Base-by-base conservation (phyloP, 345 rosid genomes). In the Syzygium aromaticum region DNA sequence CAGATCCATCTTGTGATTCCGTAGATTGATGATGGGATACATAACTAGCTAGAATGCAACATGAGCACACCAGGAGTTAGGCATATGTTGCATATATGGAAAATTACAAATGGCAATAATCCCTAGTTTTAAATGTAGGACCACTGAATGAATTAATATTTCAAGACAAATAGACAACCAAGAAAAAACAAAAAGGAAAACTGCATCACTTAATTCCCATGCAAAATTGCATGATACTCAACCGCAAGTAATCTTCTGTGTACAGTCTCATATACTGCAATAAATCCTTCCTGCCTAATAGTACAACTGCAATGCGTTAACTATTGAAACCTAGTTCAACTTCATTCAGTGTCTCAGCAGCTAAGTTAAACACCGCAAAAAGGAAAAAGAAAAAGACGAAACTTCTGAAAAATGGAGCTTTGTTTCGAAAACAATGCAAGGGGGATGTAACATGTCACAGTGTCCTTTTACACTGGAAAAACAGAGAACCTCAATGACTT, bases 1-100 rank as follows among this genome's bases (percentile, higher is more conserved):
- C 88, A 97, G 97, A 93, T 94, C 98, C 97, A 93, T 96, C 95
- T 94, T 91, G 95, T 95, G 98, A 88, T 97, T 96, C 87, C 96
- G 91, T 38, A 97, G 95, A 90, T 95, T 94, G 90, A 96, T 89
- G 86, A 97, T 93, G 84, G 98, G 98, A 89, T 97, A 96, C 97
- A 95, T 91, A 87, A 95, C 96, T 27, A 97, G 90, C 99, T 96
- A 91, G 92, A 94, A 52, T 78, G 49, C 54, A 90, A 88, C 49
- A 84, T 54, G 12, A 87, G 4, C 5, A 73, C 27, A 17, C 6
- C 46, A 73, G 80, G 49, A 73, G 80, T 73, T 73, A 73, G 80
- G 80, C 49, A 73, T 38, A 33, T 38, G 80, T 73, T 33, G 80
- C 80, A 10, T 38, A 73, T 19, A 33, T 38, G 80, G 27, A 73